These are phyloP conservation scores for Pleurotus giganteus DNA, from an alignment of 768 basidiomycete species.

Conservation along the genomic window DNA sequence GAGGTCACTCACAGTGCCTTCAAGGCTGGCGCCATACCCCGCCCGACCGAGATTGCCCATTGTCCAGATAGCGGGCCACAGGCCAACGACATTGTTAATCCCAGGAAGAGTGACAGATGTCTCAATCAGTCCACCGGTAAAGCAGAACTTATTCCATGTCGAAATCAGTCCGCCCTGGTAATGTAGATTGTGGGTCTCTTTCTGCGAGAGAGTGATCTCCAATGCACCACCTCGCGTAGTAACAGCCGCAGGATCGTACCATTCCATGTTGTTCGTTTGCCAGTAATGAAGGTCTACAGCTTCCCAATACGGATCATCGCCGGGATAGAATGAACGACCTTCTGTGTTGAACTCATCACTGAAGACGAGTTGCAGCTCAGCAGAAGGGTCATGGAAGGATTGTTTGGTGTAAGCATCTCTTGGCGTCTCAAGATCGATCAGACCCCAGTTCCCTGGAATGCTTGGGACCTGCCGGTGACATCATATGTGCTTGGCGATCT, in stretches of 20 bases:
- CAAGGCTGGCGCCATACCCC: slow-evolving; percentile 83
- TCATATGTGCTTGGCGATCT: slow-evolving; percentile 6
- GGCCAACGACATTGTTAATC: slow-evolving; percentile 53
- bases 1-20: slow-evolving; percentile 57
- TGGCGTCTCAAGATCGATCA: slow-evolving; percentile 81
- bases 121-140: slow-evolving; percentile 83
- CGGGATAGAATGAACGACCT: slow-evolving; percentile 80
- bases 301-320: slow-evolving; percentile 91
- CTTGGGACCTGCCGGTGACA: slow-evolving; percentile 53
- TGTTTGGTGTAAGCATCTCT: slow-evolving; percentile 47
- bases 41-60: slow-evolving; percentile 86
- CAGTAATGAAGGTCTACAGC: slow-evolving; percentile 81
- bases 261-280: slow-evolving; percentile 80
- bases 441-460: slow-evolving; percentile 60
- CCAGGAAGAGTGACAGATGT: slow-evolving; percentile 71
- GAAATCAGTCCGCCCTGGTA: slow-evolving; percentile 72
- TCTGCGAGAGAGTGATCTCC: slow-evolving; percentile 69
- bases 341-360: slow-evolving; percentile 87
- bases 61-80: slow-evolving; percentile 83
- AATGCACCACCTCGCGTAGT: slow-evolving; percentile 74
- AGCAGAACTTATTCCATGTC: slow-evolving; percentile 91
- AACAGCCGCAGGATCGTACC: slow-evolving; percentile 83
- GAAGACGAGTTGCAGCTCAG: slow-evolving; percentile 69
- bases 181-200: slow-evolving; percentile 65
- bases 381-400: slow-evolving; percentile 51